phyloP scores from a whole-genome alignment of 2,329 filamentous ascomycete species.

The Trichoderma sp. region DNA sequence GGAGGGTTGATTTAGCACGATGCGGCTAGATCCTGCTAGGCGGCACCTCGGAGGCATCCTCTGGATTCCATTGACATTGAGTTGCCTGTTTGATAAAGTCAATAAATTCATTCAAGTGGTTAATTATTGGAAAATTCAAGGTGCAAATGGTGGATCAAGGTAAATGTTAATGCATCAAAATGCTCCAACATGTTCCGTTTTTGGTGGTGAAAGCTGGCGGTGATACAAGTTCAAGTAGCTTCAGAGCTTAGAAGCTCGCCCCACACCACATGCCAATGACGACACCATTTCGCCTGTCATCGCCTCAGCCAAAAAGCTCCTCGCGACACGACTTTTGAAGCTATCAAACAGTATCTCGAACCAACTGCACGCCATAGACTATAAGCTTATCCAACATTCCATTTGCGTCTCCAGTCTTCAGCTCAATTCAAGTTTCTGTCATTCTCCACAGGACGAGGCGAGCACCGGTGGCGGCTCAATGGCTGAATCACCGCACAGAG shows the following conservation, averaged over 20 bases:
- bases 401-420: background rate
- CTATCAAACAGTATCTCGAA: background rate
- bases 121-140: background rate
- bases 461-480: conserved; percentile 11
- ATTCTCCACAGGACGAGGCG: background rate
- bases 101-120: background rate
- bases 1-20: background rate
- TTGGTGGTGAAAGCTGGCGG: background rate
- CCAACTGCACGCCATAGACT: background rate
- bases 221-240: background rate
- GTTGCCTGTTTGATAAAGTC: background rate
- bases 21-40: background rate
- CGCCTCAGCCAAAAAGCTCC: background rate
- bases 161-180: background rate
- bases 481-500: conserved; percentile 19
- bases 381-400: background rate
- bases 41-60: background rate
- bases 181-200: background rate
- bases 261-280: conserved; percentile 17
- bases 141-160: background rate
- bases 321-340: background rate
- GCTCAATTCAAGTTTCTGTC: background rate
- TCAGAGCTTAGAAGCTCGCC: background rate
- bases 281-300: background rate
- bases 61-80: background rate